Percentiles rank a stretch among this genome's conserved stretches.
phyloP scores from a whole-genome alignment of 345 rosid genomes.

The Camelina sativa region DNA sequence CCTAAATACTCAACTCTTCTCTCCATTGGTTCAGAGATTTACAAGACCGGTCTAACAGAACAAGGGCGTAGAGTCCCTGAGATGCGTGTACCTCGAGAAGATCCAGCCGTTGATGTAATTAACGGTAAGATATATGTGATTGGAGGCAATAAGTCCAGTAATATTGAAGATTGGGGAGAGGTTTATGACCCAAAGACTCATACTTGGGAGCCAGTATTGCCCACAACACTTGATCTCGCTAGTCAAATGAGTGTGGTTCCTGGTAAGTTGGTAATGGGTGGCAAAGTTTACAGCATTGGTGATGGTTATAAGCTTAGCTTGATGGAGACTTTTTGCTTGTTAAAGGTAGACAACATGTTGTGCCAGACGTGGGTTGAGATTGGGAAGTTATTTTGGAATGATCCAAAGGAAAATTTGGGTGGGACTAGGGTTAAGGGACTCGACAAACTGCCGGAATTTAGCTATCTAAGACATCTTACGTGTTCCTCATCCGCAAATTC shows the following conservation, averaged over 20 bases:
- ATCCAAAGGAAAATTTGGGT: neutral
- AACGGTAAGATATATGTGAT: conserved; percentile 57
- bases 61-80: conserved; percentile 51
- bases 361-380: neutral
- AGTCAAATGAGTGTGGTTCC: neutral
- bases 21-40: conserved; percentile 51
- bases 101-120: conserved; percentile 58
- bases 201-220: conserved; percentile 44
- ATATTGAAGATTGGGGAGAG: conserved; percentile 63
- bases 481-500: too few species aligned
- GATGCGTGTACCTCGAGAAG: conserved; percentile 60
- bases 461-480: too few species aligned
- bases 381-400: neutral
- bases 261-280: conserved; percentile 5
- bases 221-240: neutral
- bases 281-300: neutral
- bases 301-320: neutral
- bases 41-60: conserved; percentile 59
- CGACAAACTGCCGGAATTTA: too few species aligned
- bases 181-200: conserved; percentile 53
- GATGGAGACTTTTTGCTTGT: neutral
- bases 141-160: conserved; percentile 53
- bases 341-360: neutral
- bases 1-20: conserved; percentile 54
- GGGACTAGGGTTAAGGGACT: neutral